Base-by-base conservation (phyloP, 441 rosid genomes). In the Flueggea neowawraea region DNA sequence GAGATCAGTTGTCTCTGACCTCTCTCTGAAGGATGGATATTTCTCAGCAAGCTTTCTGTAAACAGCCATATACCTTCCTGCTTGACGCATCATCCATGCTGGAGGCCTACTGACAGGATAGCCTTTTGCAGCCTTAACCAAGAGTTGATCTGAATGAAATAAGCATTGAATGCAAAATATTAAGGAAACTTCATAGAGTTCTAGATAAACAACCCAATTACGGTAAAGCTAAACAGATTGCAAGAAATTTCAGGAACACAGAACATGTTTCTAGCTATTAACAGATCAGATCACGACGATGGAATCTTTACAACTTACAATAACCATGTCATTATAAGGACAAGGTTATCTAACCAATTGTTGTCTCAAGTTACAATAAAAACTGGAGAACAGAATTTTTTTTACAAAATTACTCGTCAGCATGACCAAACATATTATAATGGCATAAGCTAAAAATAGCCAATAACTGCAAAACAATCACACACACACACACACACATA, bases 31-130 rank as follows among this genome's bases (percentile, higher is more conserved):
- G 72, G 97, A 90, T 12, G 94, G 90, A 66, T 87, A 72, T 78
- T 89, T 90, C 88, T 84, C 83, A 39, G 97, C 93, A 66, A 90
- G 93, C 93, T 87, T 87, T 84, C 90, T 79, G 88, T 90, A 94
- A 70, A 76, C 90, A 68, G 95, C 84, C 98, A 94, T 90, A 67
- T 89, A 94, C 85, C 97, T 87, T 82, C 97, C 97, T 63, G 98
- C 98, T 66, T 89, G 97, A 64, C 97, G 84, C 98, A 94, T 94
- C 98, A 94, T 94, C 98, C 97, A 94, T 51, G 97, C 97, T 3
- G 97, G 98, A 59, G 98, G 96, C 61, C 95, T 82, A 62, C 63
- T 78, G 43, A 94, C 91, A 0, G 76, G 78, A 49, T 85, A 82
- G 52, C 98, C 91, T 81, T 84, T 85, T 0, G 97, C 98, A 75